Conservation (phyloP, 768 basidiomycete genomes). For the Podaxis rugospora region DNA sequence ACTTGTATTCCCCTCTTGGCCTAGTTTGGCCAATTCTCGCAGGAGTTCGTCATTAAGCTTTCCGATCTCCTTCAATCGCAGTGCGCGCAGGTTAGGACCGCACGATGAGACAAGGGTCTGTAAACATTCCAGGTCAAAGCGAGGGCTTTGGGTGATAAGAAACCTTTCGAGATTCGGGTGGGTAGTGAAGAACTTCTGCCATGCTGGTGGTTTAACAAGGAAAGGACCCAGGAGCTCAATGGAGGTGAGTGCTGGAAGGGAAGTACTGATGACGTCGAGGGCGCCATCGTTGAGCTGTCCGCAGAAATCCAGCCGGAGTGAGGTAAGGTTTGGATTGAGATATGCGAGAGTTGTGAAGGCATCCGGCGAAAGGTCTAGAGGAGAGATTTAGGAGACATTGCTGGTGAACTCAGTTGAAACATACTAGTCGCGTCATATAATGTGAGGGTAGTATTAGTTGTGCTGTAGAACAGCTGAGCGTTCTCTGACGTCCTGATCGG, state of each 20-base stretch:
- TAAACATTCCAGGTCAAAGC: slow-evolving; percentile 74
- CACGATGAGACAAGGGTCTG: slow-evolving; percentile 53
- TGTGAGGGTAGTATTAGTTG: slow-evolving; percentile 58
- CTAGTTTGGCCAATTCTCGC: slow-evolving; percentile 41
- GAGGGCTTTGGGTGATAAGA: slow-evolving; percentile 79
- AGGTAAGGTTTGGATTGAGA: slow-evolving; percentile 81
- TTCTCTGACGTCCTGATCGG: slow-evolving; percentile 67
- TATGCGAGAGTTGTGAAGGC: slow-evolving; percentile 67
- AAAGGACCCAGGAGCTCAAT: slow-evolving; percentile 87
- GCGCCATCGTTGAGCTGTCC: slow-evolving; percentile 71
- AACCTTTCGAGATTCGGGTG: slow-evolving; percentile 66
- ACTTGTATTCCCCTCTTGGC: slow-evolving; percentile 21
- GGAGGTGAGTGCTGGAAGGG: slow-evolving; percentile 61
- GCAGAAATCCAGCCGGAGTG: slow-evolving; percentile 79
- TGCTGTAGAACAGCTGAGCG: slow-evolving; percentile 79
- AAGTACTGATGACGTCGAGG: slow-evolving; percentile 52
- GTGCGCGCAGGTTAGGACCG: slow-evolving; percentile 44
- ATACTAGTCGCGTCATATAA: slow-evolving; percentile 90
- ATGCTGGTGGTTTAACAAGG: slow-evolving; percentile 68
- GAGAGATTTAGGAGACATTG: neutral
- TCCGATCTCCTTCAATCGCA: slow-evolving; percentile 79
- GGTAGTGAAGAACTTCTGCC: slow-evolving; percentile 69
- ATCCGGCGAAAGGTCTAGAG: slow-evolving; percentile 60
- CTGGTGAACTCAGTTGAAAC: slow-evolving; percentile 20
- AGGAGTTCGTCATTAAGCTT: slow-evolving; percentile 65